Evolutionary conservation across 371 early-diverging fungal genomes (phyloP), one percentile per base, ranked within the genome.

Genomic region (Umbelopsis sp.): DNA sequence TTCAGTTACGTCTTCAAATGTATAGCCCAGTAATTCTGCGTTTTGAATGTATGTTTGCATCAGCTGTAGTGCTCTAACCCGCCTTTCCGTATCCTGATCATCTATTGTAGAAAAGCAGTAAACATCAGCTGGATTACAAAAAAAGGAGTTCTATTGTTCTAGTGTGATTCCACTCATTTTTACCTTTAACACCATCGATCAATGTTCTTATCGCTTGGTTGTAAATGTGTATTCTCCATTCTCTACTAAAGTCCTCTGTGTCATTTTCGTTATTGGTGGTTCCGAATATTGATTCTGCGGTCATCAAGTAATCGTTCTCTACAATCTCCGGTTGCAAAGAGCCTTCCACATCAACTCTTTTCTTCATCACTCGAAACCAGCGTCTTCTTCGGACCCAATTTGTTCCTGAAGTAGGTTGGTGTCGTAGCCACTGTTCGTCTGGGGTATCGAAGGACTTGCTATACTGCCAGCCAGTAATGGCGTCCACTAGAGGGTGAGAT

Each of bases 281-380:
- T 3, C 57, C 57, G 6, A 57, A 57, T 18, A 57, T 57, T 18
- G 57, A 57, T 35, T 57, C 57, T 12, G 57, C 57, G 14, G 16
- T 57, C 35, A 14, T 35, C 7, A 57, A 18, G 32, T 57, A 57
- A 16, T 57, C 35, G 14, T 35, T 18, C 29, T 14, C 10, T 8
- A 35, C 18, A 9, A 18, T 35, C 7, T 57, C 57, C 32, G 57
- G 22, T 4, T 24, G 57, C 14, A 57, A 37, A 1, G 10, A 3
- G 18, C 57, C 57, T 12, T 32, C 57, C 29, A 57, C 29, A 18
- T 87, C 81, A n/a, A 84, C 66, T 29, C 76, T 76, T 62, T 84
- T 82, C 74, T 90, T 91, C 77, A 89, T 85, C 11, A 91, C 85
- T 7, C 92, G 78, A 16, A 88, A 77, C 91, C 91, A 93, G 44